phyloP scores from a whole-genome alignment of 306 rosid species.

The Vachellia collinsii region DNA sequence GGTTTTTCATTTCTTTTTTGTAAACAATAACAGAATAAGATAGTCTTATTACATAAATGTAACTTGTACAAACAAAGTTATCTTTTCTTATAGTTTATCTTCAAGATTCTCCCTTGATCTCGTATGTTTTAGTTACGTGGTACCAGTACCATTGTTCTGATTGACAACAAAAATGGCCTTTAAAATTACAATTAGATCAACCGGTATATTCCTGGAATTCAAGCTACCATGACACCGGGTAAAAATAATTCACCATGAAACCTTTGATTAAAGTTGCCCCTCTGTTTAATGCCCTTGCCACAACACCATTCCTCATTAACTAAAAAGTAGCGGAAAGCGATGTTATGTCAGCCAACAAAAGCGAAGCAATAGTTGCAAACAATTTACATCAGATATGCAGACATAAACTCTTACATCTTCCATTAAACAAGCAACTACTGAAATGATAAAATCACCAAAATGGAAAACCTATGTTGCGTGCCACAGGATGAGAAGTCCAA shows the following conservation, averaged over 20 bases:
- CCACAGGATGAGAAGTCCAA: background rate
- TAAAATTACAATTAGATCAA: background rate
- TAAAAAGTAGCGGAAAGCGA: constrained; percentile 10
- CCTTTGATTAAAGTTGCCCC: background rate
- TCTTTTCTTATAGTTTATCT: background rate
- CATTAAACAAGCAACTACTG: background rate
- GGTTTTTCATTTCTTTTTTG: background rate
- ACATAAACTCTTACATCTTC: background rate
- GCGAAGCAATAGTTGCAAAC: background rate
- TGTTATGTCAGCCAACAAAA: background rate
- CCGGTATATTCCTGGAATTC: constrained; percentile 24
- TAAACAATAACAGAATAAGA: background rate
- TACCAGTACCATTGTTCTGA: constrained; percentile 4
- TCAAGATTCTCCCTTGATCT: background rate
- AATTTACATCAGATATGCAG: background rate
- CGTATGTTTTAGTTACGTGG: background rate
- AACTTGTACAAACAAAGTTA: background rate
- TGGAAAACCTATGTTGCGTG: background rate
- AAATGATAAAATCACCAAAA: background rate
- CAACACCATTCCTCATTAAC: background rate
- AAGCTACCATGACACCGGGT: background rate
- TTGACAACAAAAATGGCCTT: background rate
- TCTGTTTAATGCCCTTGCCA: background rate
- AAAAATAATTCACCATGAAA: constrained; percentile 14
- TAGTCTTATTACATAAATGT: background rate